Evolutionary conservation across 805 yeast genomes (phyloP), one percentile per base, ranked within the genome.

Genomic region (Cyberlindnera nakhonratchasimensis): DNA sequence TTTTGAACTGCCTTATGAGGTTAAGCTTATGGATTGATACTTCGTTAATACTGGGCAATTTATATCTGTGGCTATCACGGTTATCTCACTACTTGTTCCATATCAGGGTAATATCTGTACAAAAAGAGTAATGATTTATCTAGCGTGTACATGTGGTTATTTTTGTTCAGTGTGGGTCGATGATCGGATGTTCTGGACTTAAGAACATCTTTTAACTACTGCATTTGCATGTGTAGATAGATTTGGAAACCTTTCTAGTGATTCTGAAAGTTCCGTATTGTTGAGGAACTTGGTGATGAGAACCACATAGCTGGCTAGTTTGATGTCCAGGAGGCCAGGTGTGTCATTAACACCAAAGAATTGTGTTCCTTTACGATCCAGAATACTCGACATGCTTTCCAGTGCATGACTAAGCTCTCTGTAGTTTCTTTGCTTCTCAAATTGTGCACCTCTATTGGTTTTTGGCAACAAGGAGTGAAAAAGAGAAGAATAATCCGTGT

Each of bases 241-340:
- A 2, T 34, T 24, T 3, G 47, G 47, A 33, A 32, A 43, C 19
- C 19, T 22, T 36, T 21, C 47, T 16, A 43, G 40, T 36, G 9
- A 11, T 13, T 29, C 30, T n/a, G 29, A 25, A 10, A 50, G 34
- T 3, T 34, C 13, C 2, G 45, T 46, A 1, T 32, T 38, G 2
- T 44, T 37, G n/a, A 57, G 46, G 25, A 54, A 51, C 37, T 52
- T 51, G 6, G 43, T 31, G 2, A 56, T 51, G 18, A 66, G 51
- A 1, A 55, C 46, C n/a, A 54, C 36, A 39, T 59, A 65, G 40
- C 68, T 61, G 2, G 65, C 59, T 5, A 65, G 40, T 28, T 63
- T 64, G 22, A 63, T 43, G 34, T 64, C 65, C 25, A 64, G 40
- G 18, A 58, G 48, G 1, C 59, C 51, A 5, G 61, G 63, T 13